phyloP scores from a whole-genome alignment of 768 basidiomycete genomes.

The Podaxis sp. region DNA sequence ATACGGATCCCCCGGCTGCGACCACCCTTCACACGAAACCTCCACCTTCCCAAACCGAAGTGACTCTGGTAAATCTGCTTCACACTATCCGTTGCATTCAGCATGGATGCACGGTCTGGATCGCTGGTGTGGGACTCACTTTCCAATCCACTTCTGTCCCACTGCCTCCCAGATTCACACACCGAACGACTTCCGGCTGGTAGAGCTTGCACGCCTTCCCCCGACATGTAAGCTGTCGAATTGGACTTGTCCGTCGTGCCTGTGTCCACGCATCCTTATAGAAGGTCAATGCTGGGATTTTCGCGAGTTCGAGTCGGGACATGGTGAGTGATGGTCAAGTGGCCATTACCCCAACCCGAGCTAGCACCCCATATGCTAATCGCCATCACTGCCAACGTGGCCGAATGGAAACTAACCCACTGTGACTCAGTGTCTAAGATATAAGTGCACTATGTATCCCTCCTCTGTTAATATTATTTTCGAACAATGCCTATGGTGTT shows the following conservation, averaged over 20 bases:
- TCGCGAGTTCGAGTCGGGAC: conserved; percentile 71
- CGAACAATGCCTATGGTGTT: conserved; percentile 13
- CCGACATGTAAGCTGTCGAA: conserved; percentile 78
- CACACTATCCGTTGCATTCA: conserved; percentile 52
- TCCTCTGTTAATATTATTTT: neutral
- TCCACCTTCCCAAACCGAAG: conserved; percentile 84
- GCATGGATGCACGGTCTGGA: neutral
- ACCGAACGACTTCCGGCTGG: conserved; percentile 84
- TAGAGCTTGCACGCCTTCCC: conserved; percentile 78
- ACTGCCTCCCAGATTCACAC: conserved; percentile 70
- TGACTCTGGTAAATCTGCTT: conserved; percentile 83
- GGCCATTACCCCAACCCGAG: no score
- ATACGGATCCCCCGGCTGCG: conserved; percentile 74
- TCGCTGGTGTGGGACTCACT: conserved; percentile 39
- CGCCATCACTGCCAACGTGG: conserved; percentile 10
- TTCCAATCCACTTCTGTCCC: conserved; percentile 91
- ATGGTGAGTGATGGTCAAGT: conserved; percentile 32
- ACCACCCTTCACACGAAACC: conserved; percentile 92
- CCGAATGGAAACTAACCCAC: conserved; percentile 6
- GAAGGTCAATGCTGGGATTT: conserved; percentile 76
- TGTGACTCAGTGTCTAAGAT: neutral
- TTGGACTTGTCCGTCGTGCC: conserved; percentile 62
- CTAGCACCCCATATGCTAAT: neutral
- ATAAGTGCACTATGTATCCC: no score
- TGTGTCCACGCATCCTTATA: conserved; percentile 67